phyloP scores from a whole-genome alignment of 192 early-diverging fungal genomes.

The Allomyces macrogynus region DNA sequence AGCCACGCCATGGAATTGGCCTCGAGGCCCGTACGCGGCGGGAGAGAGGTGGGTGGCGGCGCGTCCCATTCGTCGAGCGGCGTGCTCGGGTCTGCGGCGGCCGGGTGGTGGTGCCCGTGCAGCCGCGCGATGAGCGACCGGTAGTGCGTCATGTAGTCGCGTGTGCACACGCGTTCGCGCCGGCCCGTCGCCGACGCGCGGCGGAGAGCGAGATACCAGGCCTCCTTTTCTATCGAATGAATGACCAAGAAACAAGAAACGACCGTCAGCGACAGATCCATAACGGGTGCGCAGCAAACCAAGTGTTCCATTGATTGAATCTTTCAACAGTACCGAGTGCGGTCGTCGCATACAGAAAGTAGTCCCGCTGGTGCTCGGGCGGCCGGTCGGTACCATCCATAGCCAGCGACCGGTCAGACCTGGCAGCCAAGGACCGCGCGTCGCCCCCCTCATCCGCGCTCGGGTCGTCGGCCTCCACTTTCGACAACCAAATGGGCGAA shows the following conservation, averaged over 20 bases:
- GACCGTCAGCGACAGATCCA: too few species aligned
- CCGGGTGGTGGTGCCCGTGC: too few species aligned
- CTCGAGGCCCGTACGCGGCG: conserved; percentile 31
- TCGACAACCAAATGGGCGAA: not conserved
- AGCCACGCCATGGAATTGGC: conserved; percentile 44
- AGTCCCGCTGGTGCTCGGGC: not conserved
- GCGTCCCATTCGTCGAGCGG: conserved; percentile 10
- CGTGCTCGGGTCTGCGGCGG: conserved; percentile 1
- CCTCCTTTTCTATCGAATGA: conserved; percentile 61
- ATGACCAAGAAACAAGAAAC: too few species aligned
- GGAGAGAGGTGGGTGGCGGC: conserved; percentile 5
- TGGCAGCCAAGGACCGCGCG: too few species aligned
- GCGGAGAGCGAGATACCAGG: conserved; percentile 67
- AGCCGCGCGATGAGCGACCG: not conserved
- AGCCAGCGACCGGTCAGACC: too few species aligned
- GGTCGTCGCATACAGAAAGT: not conserved
- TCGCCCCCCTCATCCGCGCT: too few species aligned
- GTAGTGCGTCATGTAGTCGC: conserved; percentile 9
- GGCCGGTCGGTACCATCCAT: not conserved
- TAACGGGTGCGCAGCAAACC: too few species aligned
- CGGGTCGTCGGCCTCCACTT: not conserved
- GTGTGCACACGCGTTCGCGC: conserved; percentile 13
- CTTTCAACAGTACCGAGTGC: not conserved
- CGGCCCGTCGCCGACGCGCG: conserved; percentile 24
- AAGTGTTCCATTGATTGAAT: too few species aligned